Conservation (phyloP, 202 grass and related monocot genomes). For the Setaria viridis region DNA sequence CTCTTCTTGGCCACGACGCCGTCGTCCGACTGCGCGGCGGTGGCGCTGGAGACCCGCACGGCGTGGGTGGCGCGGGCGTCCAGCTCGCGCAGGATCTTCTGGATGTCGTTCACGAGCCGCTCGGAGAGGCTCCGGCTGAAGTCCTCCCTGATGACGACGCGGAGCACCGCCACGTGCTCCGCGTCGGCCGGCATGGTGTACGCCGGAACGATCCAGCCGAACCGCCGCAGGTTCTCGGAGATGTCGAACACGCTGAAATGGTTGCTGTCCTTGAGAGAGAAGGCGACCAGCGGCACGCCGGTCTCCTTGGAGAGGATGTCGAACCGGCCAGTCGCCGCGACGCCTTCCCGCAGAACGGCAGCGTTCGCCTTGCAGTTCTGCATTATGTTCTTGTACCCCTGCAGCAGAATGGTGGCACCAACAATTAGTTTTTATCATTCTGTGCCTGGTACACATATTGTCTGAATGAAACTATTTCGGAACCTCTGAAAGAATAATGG, state of each 20-base stretch:
- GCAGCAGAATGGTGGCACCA: background rate
- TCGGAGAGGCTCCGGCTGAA: constrained; percentile 69
- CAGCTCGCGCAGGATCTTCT: constrained; percentile 68
- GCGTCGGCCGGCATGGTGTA: constrained; percentile 83
- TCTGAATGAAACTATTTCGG: background rate
- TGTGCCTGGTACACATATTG: background rate
- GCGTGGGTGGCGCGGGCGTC: constrained; percentile 42
- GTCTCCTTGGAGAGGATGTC: constrained; percentile 73
- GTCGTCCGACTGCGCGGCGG: background rate
- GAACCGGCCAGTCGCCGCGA: constrained; percentile 63
- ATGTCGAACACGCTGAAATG: constrained; percentile 69
- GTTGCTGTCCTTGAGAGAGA: constrained; percentile 70
- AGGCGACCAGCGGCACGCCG: constrained; percentile 80
- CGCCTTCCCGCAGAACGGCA: constrained; percentile 51
- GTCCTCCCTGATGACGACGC: constrained; percentile 91
- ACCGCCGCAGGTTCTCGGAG: constrained; percentile 75
- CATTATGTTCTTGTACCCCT: constrained; percentile 94
- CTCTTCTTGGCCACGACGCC: constrained; percentile 48
- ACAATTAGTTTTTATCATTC: background rate
- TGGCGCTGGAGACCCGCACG: constrained; percentile 31
- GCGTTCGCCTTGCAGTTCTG: constrained; percentile 73
- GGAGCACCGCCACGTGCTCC: constrained; percentile 76
- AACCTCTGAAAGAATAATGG: background rate
- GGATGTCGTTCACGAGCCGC: constrained; percentile 60
- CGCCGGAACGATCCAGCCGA: constrained; percentile 86